These are phyloP conservation scores for Starmerella sirachaensis DNA, from an alignment of 805 yeast species.

Conservation along the genomic window DNA sequence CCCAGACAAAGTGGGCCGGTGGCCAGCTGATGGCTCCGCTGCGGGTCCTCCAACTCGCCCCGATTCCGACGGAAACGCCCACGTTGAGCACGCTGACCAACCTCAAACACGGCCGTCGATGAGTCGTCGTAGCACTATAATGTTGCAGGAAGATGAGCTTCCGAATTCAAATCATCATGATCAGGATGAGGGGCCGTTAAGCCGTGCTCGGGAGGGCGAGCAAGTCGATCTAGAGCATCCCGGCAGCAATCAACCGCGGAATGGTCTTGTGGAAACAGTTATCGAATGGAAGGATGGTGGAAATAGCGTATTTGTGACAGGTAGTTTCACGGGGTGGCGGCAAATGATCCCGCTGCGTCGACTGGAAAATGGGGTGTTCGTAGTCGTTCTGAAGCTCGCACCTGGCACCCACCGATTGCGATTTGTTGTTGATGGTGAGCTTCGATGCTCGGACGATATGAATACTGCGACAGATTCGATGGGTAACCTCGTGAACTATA, in stretches of 20 bases:
- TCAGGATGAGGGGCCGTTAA: constrained; percentile 21
- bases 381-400: constrained; percentile 37
- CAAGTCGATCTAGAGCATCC: constrained; percentile 21
- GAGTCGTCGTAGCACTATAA: constrained; percentile 20
- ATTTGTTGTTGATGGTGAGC: constrained; percentile 87
- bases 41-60: no score
- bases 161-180: constrained; percentile 2
- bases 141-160: constrained; percentile 20
- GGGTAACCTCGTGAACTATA: constrained; percentile 89
- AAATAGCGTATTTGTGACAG: constrained; percentile 85
- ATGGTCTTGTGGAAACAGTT: constrained; percentile 22
- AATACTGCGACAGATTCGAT: constrained; percentile 97
- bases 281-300: constrained; percentile 89
- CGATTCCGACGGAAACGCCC: background rate
- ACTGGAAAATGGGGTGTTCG: constrained; percentile 25
- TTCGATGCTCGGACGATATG: constrained; percentile 71
- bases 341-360: constrained; percentile 82
- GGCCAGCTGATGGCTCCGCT: no score
- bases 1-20: no score
- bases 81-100: background rate
- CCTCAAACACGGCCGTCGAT: constrained; percentile 10
- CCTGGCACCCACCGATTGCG: constrained; percentile 88
- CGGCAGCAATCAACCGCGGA: constrained; percentile 10
- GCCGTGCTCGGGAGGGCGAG: constrained; percentile 26
- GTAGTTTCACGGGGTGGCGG: constrained; percentile 96